Evolutionary conservation across 2,329 filamentous ascomycete genomes (phyloP), one percentile per base, ranked within the genome.

Genomic region (Didymella keratinophila): DNA sequence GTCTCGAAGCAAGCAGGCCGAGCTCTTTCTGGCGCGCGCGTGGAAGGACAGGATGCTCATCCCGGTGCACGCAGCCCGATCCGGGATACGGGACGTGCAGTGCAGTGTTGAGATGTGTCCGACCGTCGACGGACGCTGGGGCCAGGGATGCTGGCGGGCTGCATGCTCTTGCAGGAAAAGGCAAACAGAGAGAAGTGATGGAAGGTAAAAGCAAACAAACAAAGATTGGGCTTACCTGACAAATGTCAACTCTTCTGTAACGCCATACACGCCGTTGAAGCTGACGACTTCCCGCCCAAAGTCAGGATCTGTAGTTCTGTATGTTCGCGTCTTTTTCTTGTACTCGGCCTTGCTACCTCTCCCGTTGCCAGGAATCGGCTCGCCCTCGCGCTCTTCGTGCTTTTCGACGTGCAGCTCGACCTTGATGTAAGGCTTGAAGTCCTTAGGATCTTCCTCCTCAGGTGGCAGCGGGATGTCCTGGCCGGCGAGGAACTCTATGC

Each of bases 321-420:
- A 75, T 41, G 78, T 82, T 52, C 76, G 77, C 37, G 79, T 82
- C 58, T 76, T 78, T 56, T 74, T 76, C 62, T 82, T 83, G 65
- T 71, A 78, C 49, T 81, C 83, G 47, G 80, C 80, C 60, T 84
- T 83, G 65, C 86, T 85, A 56, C 81, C 79, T 62, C 82, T 80
- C 6, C 81, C 79, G 21, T 80, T 79, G 45, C 82, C 83, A 34
- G 74, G 78, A 18, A 81, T 71, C 6, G 71, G 70, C 46, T 77
- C 77, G 2, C 76, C 73, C 9, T 76, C 74, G 5, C 78, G 77
- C 62, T 84, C 82, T 52, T 82, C 80, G n/a, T 79, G 79, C 55
- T 81, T 90, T 71, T 95, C 92, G 16, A 93, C 86, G 74, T 96
- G 92, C 54, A 97, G 78, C 73, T 95, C 90, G 62, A 89, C 89